Evolutionary conservation across 257 asterid species (phyloP), one percentile per base, ranked within the genome.

Genomic region (Solanum sejunctum): DNA sequence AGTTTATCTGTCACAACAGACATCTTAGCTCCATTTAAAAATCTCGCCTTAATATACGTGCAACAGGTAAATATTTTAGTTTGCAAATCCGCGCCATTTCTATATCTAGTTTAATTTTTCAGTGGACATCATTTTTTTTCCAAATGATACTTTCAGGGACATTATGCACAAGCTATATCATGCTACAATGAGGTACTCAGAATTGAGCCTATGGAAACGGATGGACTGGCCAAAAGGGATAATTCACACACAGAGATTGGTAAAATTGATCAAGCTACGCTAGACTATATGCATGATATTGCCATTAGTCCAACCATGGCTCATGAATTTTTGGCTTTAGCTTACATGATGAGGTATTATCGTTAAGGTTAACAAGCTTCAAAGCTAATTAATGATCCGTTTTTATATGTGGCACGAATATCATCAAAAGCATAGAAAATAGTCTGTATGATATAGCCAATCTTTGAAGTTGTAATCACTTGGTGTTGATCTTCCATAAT

Each of bases 161-260:
- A 92, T 82, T 92, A 94, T 86, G 92, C 88, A 20, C 98, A 94
- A 73, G 98, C 99, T 73, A 90, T 97, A 86, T 91, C 99, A 80
- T 97, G 99, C 93, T 95, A 92, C 86, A 95, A 92, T 86, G 99
- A 97, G 88, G 98, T 97, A 41, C 94, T 95, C 73, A 90, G 98
- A 87, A 94, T 97, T 84, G 97, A 97, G 90, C 98, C 98, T 51
- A 57, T 89, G 88, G 98, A 97, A 5, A 94, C 97, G 71, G 99
- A 95, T 91, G 99, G 97, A 52, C 97, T 95, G 70, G 99, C 94
- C 82, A 95, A 95, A 87, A 92, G 99, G 21, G 99, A 98, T 39
- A 97, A 93, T 81, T 92, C 96, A 63, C 95, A 89, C 87, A 92
- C 94, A 88, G 98, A 94, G 88, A 90, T 93, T 85, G 98, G 98